Evolutionary conservation across 768 basidiomycete species (phyloP), one percentile per base, ranked within the genome.

Genomic region (Sarcodon aspratus): DNA sequence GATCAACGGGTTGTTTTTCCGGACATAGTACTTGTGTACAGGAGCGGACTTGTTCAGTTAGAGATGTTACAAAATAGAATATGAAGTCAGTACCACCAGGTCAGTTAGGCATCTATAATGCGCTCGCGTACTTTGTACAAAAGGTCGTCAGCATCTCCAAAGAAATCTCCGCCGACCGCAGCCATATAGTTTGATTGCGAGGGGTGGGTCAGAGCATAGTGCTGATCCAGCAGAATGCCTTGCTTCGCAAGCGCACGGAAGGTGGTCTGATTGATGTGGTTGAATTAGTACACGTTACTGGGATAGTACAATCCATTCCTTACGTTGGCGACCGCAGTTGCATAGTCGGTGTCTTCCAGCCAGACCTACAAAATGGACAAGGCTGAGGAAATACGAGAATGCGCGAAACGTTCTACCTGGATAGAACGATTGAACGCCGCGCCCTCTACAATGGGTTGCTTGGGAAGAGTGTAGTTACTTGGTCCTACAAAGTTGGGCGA

Each of bases 131-230:
- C n/a, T n/a, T n/a, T n/a, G n/a, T n/a, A n/a, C n/a, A n/a, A n/a
- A n/a, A n/a, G n/a, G n/a, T n/a, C n/a, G n/a, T n/a, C n/a, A n/a
- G n/a, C n/a, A n/a, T n/a, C n/a, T n/a, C n/a, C n/a, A n/a, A n/a
- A n/a, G n/a, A n/a, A n/a, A n/a, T n/a, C n/a, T n/a, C n/a, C n/a
- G n/a, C n/a, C n/a, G n/a, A n/a, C n/a, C n/a, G n/a, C n/a, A n/a
- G n/a, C n/a, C n/a, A n/a, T n/a, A n/a, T n/a, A n/a, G n/a, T 84
- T 82, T 33, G 81, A 80, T 58, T 83, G 66, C 1, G 79, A 80
- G 3, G 79, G 76, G 55, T 79, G 77, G 27, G 75, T 76, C 36
- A 78, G 51, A 3, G 61, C 71, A 50, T 72, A 76, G 56, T 68
- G 78, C 46, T 68, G 70, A 38, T 52, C 50, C 32, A 64, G 57